Evolutionary conservation across 2,329 filamentous ascomycete genomes (phyloP), one percentile per base, ranked within the genome.

Genomic region (Aspergillus sp.): DNA sequence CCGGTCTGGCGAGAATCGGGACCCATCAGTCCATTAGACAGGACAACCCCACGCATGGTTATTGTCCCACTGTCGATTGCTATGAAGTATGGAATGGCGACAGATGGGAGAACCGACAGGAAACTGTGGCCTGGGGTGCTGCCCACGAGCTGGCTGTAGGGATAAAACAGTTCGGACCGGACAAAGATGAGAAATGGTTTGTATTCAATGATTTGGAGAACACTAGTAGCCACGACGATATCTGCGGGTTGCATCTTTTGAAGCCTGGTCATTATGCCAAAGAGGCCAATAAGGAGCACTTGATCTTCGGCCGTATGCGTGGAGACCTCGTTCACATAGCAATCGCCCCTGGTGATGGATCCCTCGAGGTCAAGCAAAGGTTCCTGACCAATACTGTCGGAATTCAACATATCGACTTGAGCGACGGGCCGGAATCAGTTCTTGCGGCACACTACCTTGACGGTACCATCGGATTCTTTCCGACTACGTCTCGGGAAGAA

Each of bases 41-140:
- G 79, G 75, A 87, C 78, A 57, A 83, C 46, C 76, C 75, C 14
- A 78, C 77, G 6, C 65, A 87, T 67, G 85, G 85, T 3, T 88
- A 86, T 64, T 81, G 81, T 24, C 85, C 86, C 18, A 78, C 79
- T 47, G 79, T 87, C 52, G 83, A 86, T 66, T 84, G 82, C 58
- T 85, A 85, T 64, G 84, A 86, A 64, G 72, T 76, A n/a, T 80
- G 78, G 74, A 77, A 74, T 47, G 77, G 77, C 2, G 71, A 72
- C 1, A 73, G 72, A 58, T 84, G 81, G 80, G 71, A 73, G 51
- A 75, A 82, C 52, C 77, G 82, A 63, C 80, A 78, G 65, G 85
- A 88, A 67, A 80, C 85, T 0, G 69, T 89, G 7, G 83, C 80
- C 2, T 87, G 84, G 80, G 85, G 85, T 55, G 85, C 85, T 12